Evolutionary conservation across 1,139 yeast genomes (phyloP).

Genomic region (Pichia sp.): DNA sequence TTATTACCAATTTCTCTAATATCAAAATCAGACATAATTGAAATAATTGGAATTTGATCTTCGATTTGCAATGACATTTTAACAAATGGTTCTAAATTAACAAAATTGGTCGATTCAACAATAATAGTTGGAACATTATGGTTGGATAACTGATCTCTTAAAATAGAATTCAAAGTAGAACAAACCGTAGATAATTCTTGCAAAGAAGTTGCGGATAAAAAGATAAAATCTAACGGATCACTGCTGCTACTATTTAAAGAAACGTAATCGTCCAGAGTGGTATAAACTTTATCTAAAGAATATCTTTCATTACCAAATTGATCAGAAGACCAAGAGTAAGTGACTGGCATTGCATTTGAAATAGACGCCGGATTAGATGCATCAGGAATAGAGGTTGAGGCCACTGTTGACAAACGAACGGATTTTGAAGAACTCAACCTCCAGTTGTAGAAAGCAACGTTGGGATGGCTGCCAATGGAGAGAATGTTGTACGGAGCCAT

Average conservation of each 20-base stretch:
- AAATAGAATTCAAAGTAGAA: slow-evolving; percentile 31
- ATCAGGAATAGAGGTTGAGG: slow-evolving; percentile 11
- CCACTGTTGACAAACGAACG: slow-evolving; percentile 37
- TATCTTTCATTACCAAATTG: slow-evolving; percentile 30
- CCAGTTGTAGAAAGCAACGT: slow-evolving; percentile 48
- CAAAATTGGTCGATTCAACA: slow-evolving; percentile 64
- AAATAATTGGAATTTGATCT: slow-evolving; percentile 38
- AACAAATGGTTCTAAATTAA: slow-evolving; percentile 66
- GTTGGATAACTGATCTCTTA: slow-evolving; percentile 26
- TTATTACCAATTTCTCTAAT: slow-evolving; percentile 37
- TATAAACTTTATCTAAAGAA: slow-evolving; percentile 18
- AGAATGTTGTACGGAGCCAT: slow-evolving; percentile 22
- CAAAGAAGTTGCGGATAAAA: slow-evolving; percentile 40
- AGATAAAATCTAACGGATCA: slow-evolving; percentile 26
- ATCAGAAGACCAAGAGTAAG: slow-evolving; percentile 28
- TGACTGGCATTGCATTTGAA: slow-evolving; percentile 7
- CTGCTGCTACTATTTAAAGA: not conserved
- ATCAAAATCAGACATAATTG: slow-evolving; percentile 63
- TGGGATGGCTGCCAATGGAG: slow-evolving; percentile 43
- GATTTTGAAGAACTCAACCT: slow-evolving; percentile 37
- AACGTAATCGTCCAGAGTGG: slow-evolving; percentile 7
- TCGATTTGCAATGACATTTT: slow-evolving; percentile 34
- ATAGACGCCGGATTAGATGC: not conserved
- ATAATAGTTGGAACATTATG: slow-evolving; percentile 41
- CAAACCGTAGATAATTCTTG: slow-evolving; percentile 42